phyloP scores from a whole-genome alignment of 306 rosid species.

The Styphnolobium japonicum region DNA sequence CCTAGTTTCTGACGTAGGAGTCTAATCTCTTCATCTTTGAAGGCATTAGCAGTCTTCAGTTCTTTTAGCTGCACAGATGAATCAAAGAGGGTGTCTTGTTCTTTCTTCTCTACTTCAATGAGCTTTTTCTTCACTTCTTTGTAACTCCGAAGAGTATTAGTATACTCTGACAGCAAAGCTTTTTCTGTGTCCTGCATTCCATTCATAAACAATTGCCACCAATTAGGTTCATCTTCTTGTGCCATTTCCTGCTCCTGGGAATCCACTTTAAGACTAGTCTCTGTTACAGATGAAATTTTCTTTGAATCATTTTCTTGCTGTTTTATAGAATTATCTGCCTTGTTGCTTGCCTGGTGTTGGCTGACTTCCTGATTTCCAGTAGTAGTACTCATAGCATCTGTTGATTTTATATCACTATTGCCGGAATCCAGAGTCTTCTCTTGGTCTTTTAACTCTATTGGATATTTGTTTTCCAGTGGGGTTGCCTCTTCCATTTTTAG shows the following conservation, averaged over 20 bases:
- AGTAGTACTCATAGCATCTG: constrained; percentile 10
- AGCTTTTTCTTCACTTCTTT: constrained; percentile 61
- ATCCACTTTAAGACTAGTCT: constrained; percentile 19
- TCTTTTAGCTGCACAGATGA: constrained; percentile 59
- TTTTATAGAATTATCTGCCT: background rate
- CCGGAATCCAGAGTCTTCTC: background rate
- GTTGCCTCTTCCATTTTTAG: background rate
- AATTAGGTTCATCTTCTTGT: constrained; percentile 53
- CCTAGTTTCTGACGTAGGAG: constrained; percentile 61
- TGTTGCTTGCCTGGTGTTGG: background rate
- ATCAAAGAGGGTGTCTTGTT: constrained; percentile 40
- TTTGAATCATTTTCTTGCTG: constrained; percentile 25
- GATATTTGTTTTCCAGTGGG: background rate
- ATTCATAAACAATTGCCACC: constrained; percentile 53
- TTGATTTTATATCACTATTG: constrained; percentile 16
- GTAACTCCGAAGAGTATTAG: constrained; percentile 58
- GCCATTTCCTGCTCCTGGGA: background rate
- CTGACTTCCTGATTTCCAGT: constrained; percentile 5
- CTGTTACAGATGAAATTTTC: background rate
- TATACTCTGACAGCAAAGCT: constrained; percentile 55
- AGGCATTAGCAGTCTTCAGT: constrained; percentile 47
- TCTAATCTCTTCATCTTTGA: constrained; percentile 78
- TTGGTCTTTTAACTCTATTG: constrained; percentile 9
- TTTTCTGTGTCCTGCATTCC: constrained; percentile 65
- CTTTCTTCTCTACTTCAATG: constrained; percentile 46